Conservation (phyloP, 805 yeast species). For the Starmerella davenportii region DNA sequence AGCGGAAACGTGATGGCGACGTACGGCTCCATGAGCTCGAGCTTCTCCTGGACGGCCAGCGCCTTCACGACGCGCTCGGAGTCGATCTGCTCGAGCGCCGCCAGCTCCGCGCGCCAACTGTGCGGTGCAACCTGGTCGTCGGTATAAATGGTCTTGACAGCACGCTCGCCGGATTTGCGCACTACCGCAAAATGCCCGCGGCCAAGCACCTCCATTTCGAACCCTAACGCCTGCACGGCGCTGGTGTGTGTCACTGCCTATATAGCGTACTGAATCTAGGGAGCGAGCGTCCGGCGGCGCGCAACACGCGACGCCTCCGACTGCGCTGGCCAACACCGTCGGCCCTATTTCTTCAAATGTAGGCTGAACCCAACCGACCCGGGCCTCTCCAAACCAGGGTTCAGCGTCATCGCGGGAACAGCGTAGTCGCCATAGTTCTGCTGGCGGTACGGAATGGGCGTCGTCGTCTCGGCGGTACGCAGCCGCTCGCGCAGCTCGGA, state of each 20-base stretch:
- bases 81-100: constrained; percentile 21
- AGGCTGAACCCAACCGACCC: neutral
- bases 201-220: constrained; percentile 19
- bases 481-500: neutral
- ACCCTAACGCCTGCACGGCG: too few relatives aligned
- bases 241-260: too few relatives aligned
- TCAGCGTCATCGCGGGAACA: neutral
- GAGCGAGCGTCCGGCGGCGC: too few relatives aligned
- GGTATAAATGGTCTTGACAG: constrained; percentile 29
- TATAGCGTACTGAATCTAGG: too few relatives aligned
- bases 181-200: constrained; percentile 32
- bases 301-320: too few relatives aligned
- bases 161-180: constrained; percentile 16
- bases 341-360: neutral
- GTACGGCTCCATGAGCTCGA: constrained; percentile 13
- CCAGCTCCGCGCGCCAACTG: constrained; percentile 30
- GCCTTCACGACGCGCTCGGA: constrained; percentile 14
- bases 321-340: neutral
- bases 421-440: neutral
- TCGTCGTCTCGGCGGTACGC: neutral
- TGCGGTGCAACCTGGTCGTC: constrained; percentile 41
- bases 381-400: neutral
- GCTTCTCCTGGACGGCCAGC: constrained; percentile 16
- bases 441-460: neutral
- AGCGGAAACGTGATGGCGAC: constrained; percentile 28